Evolutionary conservation across 2,329 filamentous ascomycete species (phyloP).

Genomic region (Fusarium siculi): DNA sequence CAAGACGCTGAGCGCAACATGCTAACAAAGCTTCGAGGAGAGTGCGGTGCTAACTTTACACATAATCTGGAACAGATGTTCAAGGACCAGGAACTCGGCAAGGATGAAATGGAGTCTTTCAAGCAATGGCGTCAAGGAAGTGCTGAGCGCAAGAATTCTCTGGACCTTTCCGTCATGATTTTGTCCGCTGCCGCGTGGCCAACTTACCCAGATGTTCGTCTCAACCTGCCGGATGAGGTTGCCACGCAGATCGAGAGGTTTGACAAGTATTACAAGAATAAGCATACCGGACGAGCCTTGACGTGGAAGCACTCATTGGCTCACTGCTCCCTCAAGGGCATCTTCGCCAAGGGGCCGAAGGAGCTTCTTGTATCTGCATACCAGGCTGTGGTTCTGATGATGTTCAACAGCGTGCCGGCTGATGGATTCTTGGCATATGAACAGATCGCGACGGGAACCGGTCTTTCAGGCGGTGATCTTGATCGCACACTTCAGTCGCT

Average conservation of each 20-base stretch:
- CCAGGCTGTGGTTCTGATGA: constrained; percentile 88
- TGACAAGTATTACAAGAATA: constrained; percentile 85
- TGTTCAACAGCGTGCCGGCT: constrained; percentile 79
- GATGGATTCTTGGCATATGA: constrained; percentile 77
- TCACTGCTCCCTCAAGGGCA: constrained; percentile 85
- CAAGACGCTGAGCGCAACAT: constrained; percentile 96
- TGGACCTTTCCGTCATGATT: constrained; percentile 83
- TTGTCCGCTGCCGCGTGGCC: constrained; percentile 95
- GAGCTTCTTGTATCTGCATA: constrained; percentile 92
- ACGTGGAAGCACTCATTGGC: constrained; percentile 95
- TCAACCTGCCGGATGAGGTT: constrained; percentile 81
- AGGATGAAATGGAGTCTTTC: constrained; percentile 93
- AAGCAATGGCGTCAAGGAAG: constrained; percentile 72
- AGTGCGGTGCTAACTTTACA: constrained; percentile 94
- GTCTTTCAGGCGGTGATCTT: constrained; percentile 80
- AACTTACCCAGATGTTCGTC: constrained; percentile 78
- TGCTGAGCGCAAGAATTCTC: constrained; percentile 56
- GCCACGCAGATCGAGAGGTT: constrained; percentile 82
- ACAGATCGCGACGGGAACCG: constrained; percentile 79
- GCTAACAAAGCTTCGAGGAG: constrained; percentile 88
- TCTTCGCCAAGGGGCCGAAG: constrained; percentile 82
- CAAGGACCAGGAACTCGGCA: constrained; percentile 93
- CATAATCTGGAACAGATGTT: constrained; percentile 99
- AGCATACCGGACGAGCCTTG: constrained; percentile 87
- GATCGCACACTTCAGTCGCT: constrained; percentile 93